These are phyloP conservation scores for Porphyra umbilicalis DNA, from an alignment of 31 red algal species.

Conservation along the genomic window DNA sequence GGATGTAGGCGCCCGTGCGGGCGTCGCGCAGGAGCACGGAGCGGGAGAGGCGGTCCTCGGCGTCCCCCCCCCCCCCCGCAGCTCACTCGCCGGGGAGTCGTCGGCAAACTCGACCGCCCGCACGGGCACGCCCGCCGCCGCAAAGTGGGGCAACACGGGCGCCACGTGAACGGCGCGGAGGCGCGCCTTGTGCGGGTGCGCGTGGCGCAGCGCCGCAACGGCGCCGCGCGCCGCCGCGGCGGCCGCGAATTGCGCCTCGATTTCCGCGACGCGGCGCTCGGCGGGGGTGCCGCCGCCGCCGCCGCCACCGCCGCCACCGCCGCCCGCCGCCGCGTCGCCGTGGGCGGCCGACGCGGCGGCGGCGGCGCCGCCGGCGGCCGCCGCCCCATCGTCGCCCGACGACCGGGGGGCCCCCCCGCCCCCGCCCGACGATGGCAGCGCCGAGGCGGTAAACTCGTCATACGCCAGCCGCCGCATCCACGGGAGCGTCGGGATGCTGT, in stretches of 20 bases:
- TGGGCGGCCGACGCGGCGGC: neutral
- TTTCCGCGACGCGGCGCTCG: neutral
- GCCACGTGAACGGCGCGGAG: neutral
- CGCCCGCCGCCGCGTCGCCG: too few species aligned
- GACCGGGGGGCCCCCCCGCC: neutral
- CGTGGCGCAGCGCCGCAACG: neutral
- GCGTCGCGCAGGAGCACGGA: neutral
- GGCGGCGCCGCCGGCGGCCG: neutral
- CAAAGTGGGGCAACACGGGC: neutral
- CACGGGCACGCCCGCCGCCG: neutral
- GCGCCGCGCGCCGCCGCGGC: neutral
- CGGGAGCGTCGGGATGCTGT: neutral
- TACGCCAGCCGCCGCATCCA: neutral
- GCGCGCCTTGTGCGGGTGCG: neutral
- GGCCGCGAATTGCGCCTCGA: neutral
- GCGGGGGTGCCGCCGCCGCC: neutral
- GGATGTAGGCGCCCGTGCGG: neutral
- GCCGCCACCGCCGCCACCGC: too few species aligned
- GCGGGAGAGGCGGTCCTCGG: neutral
- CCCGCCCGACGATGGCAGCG: neutral
- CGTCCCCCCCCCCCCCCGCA: neutral
- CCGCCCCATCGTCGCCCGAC: neutral
- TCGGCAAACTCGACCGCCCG: neutral
- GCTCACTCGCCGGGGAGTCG: neutral
- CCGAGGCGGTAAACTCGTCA: neutral